A percentile compares a stretch with the other conserved stretches of the same genome.
These are phyloP conservation scores for Colletotrichum filicis DNA, from an alignment of 2,329 filamentous ascomycete genomes.

Conservation along the genomic window DNA sequence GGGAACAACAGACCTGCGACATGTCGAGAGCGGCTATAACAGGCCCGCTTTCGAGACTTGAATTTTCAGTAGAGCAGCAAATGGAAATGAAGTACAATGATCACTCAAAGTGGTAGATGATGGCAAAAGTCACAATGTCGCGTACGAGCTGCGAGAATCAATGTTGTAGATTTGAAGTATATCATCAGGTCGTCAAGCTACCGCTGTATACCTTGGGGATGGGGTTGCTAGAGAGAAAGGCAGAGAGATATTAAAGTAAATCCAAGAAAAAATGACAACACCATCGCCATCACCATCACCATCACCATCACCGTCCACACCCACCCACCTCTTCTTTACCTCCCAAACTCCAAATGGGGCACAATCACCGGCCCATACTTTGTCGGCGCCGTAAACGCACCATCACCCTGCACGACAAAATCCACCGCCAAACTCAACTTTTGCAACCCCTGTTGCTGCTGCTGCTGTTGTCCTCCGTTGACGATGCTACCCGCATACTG, in stretches of 20 bases:
- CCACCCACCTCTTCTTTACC: constrained; percentile 49
- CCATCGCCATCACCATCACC: neutral
- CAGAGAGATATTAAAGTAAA: constrained; percentile 11
- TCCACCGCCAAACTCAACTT: constrained; percentile 92
- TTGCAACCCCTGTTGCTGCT: constrained; percentile 57
- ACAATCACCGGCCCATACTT: constrained; percentile 98
- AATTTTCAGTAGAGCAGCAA: neutral
- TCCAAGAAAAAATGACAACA: constrained; percentile 4
- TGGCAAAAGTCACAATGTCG: neutral
- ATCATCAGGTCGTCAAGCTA: constrained; percentile 26
- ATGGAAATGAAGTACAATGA: neutral
- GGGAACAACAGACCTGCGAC: constrained; percentile 2
- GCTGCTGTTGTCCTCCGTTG: constrained; percentile 38
- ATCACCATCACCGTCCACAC: neutral
- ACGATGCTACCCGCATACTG: constrained; percentile 26
- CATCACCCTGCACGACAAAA: constrained; percentile 96
- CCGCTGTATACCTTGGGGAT: constrained; percentile 3
- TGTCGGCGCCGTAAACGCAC: constrained; percentile 81
- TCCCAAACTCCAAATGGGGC: constrained; percentile 82
- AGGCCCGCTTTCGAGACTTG: neutral
- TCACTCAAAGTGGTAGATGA: too few relatives aligned
- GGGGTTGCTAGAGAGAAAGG: neutral
- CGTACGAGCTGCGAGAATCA: neutral
- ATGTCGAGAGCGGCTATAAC: neutral
- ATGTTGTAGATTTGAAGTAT: neutral